Base-by-base conservation (phyloP, 83 land plant genomes). In the Thuja plicata region DNA sequence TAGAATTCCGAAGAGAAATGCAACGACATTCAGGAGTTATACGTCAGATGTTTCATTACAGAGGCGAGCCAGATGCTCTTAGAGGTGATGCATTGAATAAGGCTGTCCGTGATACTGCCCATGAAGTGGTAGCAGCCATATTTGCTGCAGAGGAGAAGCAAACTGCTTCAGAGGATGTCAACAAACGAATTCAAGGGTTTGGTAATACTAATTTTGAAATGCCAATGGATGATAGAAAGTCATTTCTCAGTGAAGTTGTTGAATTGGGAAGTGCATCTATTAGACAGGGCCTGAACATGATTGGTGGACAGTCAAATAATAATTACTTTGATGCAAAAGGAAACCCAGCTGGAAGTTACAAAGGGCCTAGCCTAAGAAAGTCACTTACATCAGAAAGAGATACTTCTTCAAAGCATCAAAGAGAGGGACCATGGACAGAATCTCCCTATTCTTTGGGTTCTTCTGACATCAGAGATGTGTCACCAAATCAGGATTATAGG, bases 101-200 rank as follows among this genome's bases (percentile, higher is more conserved):
- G 91, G 99, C 99, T 85, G 99, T 98, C 43, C 97, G 99, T 77
- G 99, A 98, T 27, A 97, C 97, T 41, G 99, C 99, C 40, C 98
- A 96, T 80, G 99, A 98, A 91, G 92, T 97, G 34, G 90, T 97
- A 13, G 80, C 96, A 90, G 96, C 96, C 54, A 91, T 98, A 1
- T 98, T 98, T 91, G 91, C 99, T 62, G 89, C 94, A 27, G 97
- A 95, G 11, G 97, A 96, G 10, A 92, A 88, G 87, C 92, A 90
- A 88, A 85, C 93, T 43, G 88, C 95, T 10, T 35, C 92, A n/a
- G 99, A 98, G 89, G 92, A 91, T 85, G 84, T 92, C n/a, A 92
- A 88, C 32, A 96, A 89, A 89, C 88, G 99, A 32, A 98, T 98
- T 38, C 91, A 96, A 88, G 99, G 99, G 11, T 98, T 98, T 92